Evolutionary conservation across 306 rosid genomes (phyloP), one percentile per base, ranked within the genome.

Genomic region (Alnus glutinosa): DNA sequence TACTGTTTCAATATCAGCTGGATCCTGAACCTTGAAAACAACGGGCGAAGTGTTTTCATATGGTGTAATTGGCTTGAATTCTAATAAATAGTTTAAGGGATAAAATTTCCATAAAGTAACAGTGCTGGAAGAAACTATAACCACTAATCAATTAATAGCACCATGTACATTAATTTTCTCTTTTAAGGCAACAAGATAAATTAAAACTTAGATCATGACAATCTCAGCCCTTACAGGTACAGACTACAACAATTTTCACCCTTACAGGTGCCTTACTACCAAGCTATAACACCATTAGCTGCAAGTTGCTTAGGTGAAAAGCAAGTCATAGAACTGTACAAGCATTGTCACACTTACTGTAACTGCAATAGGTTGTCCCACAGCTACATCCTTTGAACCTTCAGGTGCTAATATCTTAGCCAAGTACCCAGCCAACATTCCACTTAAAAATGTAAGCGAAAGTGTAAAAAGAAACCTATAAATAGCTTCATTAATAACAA

Each of bases 321-420:
- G 69, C 58, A 73, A n/a, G 42, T 78, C 36, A 76, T 54, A 36
- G 34, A 78, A 70, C 36, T 18, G 73, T 70, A 76, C 63, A 83
- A 73, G 74, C 70, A 77, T 69, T 79, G 39, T 78, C 63, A 75
- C 62, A 90, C 98, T 90, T 88, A 95, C 99, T 55, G 97, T 91
- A 83, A 95, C 85, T 74, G 99, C 99, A 87, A 95, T 95, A 70
- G 99, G 92, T 70, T 91, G 92, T 70, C 99, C 98, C 30, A 95
- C 98, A 51, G 89, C 91, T 84, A 95, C 93, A 28, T 95, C 99
- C 84, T 93, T 95, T 61, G 98, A 86, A 74, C 99, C 99, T 59
- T 93, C 98, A 44, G 94, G 89, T 74, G 85, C 93, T 71, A 95
- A 83, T 80, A 92, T 95, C 86, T 89, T 90, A 69, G 96, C 98